These are phyloP conservation scores for Saccharomycopsis sp. DNA, from an alignment of 805 yeast species.

Conservation along the genomic window DNA sequence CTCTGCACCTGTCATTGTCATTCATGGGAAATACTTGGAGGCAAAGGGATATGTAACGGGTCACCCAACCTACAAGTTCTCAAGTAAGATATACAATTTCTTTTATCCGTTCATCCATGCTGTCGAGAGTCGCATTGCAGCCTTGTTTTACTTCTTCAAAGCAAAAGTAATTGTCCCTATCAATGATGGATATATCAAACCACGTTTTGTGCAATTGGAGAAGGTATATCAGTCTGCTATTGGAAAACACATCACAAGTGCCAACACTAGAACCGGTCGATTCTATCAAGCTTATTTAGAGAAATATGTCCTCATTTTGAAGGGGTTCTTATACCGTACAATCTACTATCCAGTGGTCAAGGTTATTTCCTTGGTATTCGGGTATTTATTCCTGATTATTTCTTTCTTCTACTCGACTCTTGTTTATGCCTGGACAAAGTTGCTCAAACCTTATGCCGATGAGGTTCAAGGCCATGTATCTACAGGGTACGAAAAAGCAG, in stretches of 20 bases:
- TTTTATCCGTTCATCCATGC: not conserved
- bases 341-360: not conserved
- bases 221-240: not conserved
- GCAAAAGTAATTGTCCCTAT: not conserved
- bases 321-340: not conserved
- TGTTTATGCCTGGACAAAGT: not conserved
- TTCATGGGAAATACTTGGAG: not conserved
- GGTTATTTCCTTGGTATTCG: not conserved
- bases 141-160: not conserved
- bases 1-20: not conserved
- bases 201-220: not conserved
- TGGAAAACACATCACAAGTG: not conserved
- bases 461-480: not conserved
- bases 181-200: not conserved
- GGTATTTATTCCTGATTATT: not conserved
- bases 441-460: not conserved
- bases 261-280: not conserved
- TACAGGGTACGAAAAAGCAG: not conserved
- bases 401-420: not conserved
- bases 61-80: not conserved
- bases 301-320: not conserved
- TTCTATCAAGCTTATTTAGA: not conserved
- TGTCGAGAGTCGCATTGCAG: not conserved
- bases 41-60: not conserved
- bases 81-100: not conserved